Percentiles rank a stretch among this genome's conserved stretches.
Conservation (phyloP, 805 yeast species). For the Candida tallmaniae region DNA sequence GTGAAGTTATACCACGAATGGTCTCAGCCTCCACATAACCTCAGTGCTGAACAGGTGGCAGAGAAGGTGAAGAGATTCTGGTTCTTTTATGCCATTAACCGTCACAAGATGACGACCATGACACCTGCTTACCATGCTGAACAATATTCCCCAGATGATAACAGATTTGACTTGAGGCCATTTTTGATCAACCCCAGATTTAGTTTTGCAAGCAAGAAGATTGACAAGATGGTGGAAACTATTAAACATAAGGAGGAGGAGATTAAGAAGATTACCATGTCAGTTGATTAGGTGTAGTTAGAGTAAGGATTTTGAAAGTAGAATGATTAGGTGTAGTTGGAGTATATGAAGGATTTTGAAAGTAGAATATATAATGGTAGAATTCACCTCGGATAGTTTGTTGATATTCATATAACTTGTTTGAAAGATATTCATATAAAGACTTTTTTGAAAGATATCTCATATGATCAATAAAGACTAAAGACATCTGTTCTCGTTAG, state of each 20-base stretch:
- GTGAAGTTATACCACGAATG: slow-evolving; percentile 85
- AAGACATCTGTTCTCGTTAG: background rate
- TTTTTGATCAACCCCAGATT: slow-evolving; percentile 87
- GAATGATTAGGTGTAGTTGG: no score
- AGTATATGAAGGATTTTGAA: no score
- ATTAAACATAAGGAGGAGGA: slow-evolving; percentile 40
- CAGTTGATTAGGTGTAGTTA: slow-evolving; percentile 44
- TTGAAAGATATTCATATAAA: no score
- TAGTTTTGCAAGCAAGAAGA: slow-evolving; percentile 84
- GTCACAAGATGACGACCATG: slow-evolving; percentile 96
- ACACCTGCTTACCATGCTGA: slow-evolving; percentile 98
- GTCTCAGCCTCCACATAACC: slow-evolving; percentile 62
- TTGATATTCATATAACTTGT: no score
- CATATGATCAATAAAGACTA: slow-evolving; percentile 1
- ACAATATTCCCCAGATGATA: slow-evolving; percentile 96
- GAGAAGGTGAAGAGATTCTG: slow-evolving; percentile 89
- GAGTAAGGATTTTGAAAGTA: no score
- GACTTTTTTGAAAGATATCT: no score
- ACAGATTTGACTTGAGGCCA: slow-evolving; percentile 94
- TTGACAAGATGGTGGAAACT: slow-evolving; percentile 69
- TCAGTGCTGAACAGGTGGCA: slow-evolving; percentile 81
- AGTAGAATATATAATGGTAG: no score
- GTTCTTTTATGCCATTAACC: slow-evolving; percentile 89
- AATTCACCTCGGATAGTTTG: no score
- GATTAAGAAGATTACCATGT: slow-evolving; percentile 26